Evolutionary conservation across 1,139 yeast species (phyloP), one percentile per base, ranked within the genome.

Genomic region (Suhomyces wounanorum): DNA sequence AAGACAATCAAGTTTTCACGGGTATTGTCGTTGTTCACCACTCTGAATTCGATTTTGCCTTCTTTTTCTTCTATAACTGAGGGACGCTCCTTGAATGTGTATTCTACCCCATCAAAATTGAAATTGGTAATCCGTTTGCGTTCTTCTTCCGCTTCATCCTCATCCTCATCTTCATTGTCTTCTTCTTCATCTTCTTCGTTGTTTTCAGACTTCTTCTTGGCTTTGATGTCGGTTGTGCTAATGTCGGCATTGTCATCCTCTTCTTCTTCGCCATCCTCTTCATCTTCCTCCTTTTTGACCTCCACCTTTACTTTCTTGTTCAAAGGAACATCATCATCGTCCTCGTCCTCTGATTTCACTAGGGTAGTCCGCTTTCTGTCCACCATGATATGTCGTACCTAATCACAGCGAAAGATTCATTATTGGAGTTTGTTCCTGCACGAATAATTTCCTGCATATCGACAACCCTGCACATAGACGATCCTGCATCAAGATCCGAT

Each of bases 1-100:
- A 94, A 75, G 43, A 95, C 94, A 77, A 95, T 90, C 75, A 94
- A 75, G 67, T 83, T 89, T 61, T 95, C 99, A 58, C 81, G 79
- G 3, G 92, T 79, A 63, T 92, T 89, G 66, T 94, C 99, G 68
- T 94, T 94, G 67, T 94, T 94, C 35, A 94, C 99, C 45, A 94
- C 99, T 51, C 98, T 77, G 62, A 94, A 94, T 66, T 92, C 97
- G 54, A 94, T 94, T 58, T 87, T 84, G 1, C 96, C 96, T 55
- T 89, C 96, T 54, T 86, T 81, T 63, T 94, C 99, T 65, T 92
- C 99, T 17, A 91, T 77, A 2, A 92, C 98, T 6, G 97, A 91
- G 0, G 98, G 95, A 55, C 97, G 77, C 66, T 94, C 99, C 62
- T 87, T 89, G 69, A 88, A 92, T 26, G 90, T 83, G 66, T 92